Base-by-base conservation (phyloP, 441 rosid species). In the Melastoma candidum region DNA sequence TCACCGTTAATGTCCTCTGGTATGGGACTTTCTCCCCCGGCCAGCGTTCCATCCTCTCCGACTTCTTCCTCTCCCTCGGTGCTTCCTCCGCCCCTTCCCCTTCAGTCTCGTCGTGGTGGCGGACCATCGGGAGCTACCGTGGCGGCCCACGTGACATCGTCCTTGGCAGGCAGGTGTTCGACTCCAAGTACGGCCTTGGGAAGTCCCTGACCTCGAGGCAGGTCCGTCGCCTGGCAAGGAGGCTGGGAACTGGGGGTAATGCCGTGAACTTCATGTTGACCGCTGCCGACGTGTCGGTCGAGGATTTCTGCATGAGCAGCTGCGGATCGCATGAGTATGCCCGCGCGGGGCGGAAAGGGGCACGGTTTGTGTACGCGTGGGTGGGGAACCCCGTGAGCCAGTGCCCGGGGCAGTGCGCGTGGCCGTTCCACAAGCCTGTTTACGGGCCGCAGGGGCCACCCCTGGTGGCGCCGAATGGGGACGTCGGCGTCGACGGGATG, bases 361-460 rank as follows among this genome's bases (percentile, higher is more conserved):
- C 53, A 6, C 48, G 53, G 24, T 44, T 66, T 6, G 70, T 57
- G 0, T 71, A 57, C 29, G 72, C 66, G 0, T 71, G 70, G 29
- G 65, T 72, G 0, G 80, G 75, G 7, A 60, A 75, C 48, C 51
- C 77, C 36, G 49, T 47, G 24, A 36, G 51, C 22, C 71, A 69
- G 58, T 75, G 80, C 26, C 69, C 74, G 4, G 72, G 74, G 46
- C 71, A 68, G 17, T 75, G 80, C 59, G 72, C 74, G 1, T 72
- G 75, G 77, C 73, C 77, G 32, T 72, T 63, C 54, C 66, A 69
- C 29, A 11, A 27, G 54, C 72, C 76, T 0, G 53, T 63, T 44
- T 61, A 68, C 29, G 77, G 72, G 17, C 72, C 76, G 44, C 79
- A 66, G 2, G 66, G 68, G 7, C 61, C 24, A 26, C 49, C 80